Evolutionary conservation across 164 flowering plant species (phyloP), one percentile per base, ranked within the genome.

Genomic region (Amborella trichopoda): DNA sequence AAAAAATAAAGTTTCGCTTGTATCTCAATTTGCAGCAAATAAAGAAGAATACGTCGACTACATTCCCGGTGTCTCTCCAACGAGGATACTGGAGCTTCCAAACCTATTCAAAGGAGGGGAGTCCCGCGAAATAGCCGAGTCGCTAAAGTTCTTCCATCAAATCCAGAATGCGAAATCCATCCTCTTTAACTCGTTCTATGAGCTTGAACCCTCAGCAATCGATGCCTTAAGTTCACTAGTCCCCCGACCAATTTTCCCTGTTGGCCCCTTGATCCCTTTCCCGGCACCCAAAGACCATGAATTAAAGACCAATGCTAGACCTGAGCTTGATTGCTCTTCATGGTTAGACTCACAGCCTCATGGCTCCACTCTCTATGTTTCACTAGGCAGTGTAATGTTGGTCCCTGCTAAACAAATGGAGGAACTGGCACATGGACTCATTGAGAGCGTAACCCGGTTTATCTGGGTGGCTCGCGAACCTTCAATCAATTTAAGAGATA

Each of bases 221-320:
- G 59, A 68, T 23, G 28, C 63, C n/a, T 30, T 77, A 12, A 73
- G 57, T 27, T 14, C 51, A 26, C 26, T 13, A 28, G 44, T 68
- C 18, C 48, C 67, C 0, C 13, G 60, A 9, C 78, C 81, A 4
- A 34, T 72, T 2, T 68, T 67, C 64, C 12, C 67, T 21, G 21
- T 76, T 11, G 83, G 85, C 1, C 81, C 85, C 0, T 14, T 49
- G 9, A 64, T 73, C 20, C 75, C 81, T 25, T 63, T 5, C 6
- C 83, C 81, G 23, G 50, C 85, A 34, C n/a, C n/a, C n/a, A n/a
- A n/a, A n/a, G n/a, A n/a, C n/a, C n/a, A n/a, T n/a, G n/a, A n/a
- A n/a, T n/a, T n/a, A n/a, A n/a, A n/a, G n/a, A 77, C 81, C 5
- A 87, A 80, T 69, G 66, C 81, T 25, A 79, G 3, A 39, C 47